These are phyloP conservation scores for Irpex sp. DNA, from an alignment of 1,284 basidiomycete genomes.

Conservation along the genomic window DNA sequence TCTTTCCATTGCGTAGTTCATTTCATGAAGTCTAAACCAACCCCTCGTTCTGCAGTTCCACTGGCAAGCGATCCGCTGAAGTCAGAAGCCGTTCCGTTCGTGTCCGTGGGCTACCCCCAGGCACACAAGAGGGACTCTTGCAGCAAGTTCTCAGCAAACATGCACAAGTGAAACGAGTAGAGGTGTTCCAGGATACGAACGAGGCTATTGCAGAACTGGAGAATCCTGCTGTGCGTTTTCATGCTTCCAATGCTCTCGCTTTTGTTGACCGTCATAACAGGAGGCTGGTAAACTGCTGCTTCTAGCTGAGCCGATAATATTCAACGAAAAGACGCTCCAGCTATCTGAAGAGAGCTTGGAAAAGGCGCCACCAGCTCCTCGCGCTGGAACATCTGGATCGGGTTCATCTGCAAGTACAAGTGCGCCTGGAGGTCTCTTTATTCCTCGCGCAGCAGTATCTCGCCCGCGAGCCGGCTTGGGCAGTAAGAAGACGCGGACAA, in stretches of 20 bases:
- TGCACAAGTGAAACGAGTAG: constrained; percentile 66
- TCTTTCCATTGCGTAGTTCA: neutral
- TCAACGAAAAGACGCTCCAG: constrained; percentile 51
- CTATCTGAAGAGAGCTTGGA: constrained; percentile 49
- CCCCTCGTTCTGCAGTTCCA: constrained; percentile 12
- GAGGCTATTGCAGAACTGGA: constrained; percentile 80
- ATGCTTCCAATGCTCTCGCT: neutral
- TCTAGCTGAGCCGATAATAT: constrained; percentile 59
- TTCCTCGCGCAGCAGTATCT: constrained; percentile 58
- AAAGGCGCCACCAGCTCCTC: constrained; percentile 30
- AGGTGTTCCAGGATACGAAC: constrained; percentile 59
- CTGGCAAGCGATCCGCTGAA: constrained; percentile 46
- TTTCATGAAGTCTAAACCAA: too few species aligned
- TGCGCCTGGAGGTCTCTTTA: constrained; percentile 46
- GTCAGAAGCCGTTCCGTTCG: constrained; percentile 65
- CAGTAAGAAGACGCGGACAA: constrained; percentile 31
- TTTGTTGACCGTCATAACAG: constrained; percentile 31
- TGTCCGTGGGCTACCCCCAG: constrained; percentile 67
- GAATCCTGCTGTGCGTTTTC: constrained; percentile 55
- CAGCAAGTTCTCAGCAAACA: constrained; percentile 85
- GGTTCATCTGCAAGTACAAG: constrained; percentile 9
- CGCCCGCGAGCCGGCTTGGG: constrained; percentile 68
- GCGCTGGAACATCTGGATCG: neutral
- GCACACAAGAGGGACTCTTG: constrained; percentile 78
- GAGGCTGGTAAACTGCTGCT: constrained; percentile 77